phyloP scores from a whole-genome alignment of 495 filamentous ascomycete genomes.

The Lepidopterella palustris region DNA sequence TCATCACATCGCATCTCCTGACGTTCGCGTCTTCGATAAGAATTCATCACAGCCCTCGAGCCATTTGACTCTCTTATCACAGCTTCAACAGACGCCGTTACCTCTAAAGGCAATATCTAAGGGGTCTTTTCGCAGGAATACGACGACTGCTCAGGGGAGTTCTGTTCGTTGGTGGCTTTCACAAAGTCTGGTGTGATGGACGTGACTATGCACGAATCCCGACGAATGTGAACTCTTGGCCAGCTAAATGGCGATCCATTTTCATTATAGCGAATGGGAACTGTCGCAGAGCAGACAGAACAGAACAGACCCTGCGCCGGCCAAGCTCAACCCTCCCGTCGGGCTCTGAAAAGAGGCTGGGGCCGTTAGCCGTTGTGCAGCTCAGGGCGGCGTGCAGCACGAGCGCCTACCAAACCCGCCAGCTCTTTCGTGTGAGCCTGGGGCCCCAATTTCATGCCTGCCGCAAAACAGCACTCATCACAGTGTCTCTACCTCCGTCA shows the following conservation, averaged over 20 bases:
- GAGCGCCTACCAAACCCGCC: background rate
- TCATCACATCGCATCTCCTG: background rate
- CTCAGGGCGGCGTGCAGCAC: background rate
- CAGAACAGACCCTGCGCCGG: too few relatives aligned
- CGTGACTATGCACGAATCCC: constrained; percentile 1
- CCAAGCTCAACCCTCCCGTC: too few relatives aligned
- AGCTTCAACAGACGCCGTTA: background rate
- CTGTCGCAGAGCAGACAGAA: too few relatives aligned
- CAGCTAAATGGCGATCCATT: background rate
- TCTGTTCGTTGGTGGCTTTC: background rate
- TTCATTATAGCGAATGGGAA: background rate
- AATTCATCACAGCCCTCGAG: background rate
- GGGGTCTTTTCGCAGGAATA: background rate
- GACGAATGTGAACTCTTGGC: background rate
- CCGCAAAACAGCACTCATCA: too few relatives aligned
- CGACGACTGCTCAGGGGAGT: background rate
- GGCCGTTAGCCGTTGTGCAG: background rate
- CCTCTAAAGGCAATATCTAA: background rate
- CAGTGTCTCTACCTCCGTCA: background rate
- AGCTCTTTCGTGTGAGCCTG: background rate
- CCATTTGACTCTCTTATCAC: background rate
- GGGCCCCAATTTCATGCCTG: background rate
- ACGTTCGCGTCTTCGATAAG: background rate
- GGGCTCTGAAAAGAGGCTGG: background rate
- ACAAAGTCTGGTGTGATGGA: background rate